phyloP scores from a whole-genome alignment of 2,329 filamentous ascomycete species.

The Aspergillus ochraceoroseus region DNA sequence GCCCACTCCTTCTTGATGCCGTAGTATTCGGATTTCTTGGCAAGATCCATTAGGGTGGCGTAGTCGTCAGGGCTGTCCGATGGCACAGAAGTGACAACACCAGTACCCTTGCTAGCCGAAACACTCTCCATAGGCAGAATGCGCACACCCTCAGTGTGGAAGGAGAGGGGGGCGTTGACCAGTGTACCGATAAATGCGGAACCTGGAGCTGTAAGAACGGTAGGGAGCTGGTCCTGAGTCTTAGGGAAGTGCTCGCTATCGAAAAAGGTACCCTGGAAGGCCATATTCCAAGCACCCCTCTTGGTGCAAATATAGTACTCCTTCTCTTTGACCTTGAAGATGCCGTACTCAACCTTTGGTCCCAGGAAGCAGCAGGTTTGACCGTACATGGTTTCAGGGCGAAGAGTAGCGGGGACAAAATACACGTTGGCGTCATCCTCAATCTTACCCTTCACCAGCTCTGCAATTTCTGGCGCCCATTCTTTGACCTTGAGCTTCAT shows the following conservation, averaged over 20 bases:
- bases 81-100: slow-evolving; percentile 91
- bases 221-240: slow-evolving; percentile 66
- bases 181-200: slow-evolving; percentile 81
- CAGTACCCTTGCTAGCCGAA: slow-evolving; percentile 88
- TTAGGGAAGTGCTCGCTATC: slow-evolving; percentile 44
- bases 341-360: slow-evolving; percentile 79
- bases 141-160: slow-evolving; percentile 75
- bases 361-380: slow-evolving; percentile 95
- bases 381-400: slow-evolving; percentile 98
- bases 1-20: slow-evolving; percentile 96
- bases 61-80: slow-evolving; percentile 96
- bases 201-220: slow-evolving; percentile 69
- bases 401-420: slow-evolving; percentile 84
- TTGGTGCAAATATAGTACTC: slow-evolving; percentile 83
- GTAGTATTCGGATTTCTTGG: slow-evolving; percentile 95
- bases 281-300: slow-evolving; percentile 86
- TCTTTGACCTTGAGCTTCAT: slow-evolving; percentile 87
- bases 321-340: slow-evolving; percentile 72
- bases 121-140: slow-evolving; percentile 95
- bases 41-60: slow-evolving; percentile 78
- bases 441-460: slow-evolving; percentile 69
- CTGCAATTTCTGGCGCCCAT: slow-evolving; percentile 73
- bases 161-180: slow-evolving; percentile 80
- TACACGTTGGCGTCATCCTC: slow-evolving; percentile 75
- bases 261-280: slow-evolving; percentile 82